Percentiles rank a stretch among this genome's conserved stretches.
phyloP scores from a whole-genome alignment of 768 basidiomycete genomes.

The Filobasidium floriforme region DNA sequence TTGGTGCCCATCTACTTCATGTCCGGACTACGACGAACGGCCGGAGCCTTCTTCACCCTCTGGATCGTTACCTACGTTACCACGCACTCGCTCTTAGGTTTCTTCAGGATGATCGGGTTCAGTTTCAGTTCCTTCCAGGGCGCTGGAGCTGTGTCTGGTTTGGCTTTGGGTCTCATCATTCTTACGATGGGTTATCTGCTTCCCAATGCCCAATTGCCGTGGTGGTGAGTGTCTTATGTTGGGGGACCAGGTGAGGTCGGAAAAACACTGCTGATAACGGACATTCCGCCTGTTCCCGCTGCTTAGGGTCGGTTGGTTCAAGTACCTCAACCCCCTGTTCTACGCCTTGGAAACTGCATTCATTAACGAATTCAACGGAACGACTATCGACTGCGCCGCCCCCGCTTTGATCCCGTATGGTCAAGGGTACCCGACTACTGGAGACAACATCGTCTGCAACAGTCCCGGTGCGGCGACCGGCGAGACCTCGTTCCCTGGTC shows the following conservation, averaged over 20 bases:
- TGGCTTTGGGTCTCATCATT: conserved; percentile 9
- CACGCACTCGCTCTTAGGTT: conserved; percentile 29
- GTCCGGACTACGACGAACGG: conserved; percentile 28
- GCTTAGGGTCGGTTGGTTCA: conserved; percentile 16
- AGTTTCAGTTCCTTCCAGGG: conserved; percentile 28
- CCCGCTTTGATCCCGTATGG: conserved; percentile 13
- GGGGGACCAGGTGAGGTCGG: neutral
- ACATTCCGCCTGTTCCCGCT: neutral
- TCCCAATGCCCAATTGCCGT: neutral
- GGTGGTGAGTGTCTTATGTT: neutral
- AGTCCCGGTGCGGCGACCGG: conserved; percentile 26
- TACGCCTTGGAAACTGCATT: conserved; percentile 30
- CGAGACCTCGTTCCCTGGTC: conserved; percentile 26
- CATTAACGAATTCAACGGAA: conserved; percentile 18
- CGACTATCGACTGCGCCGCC: conserved; percentile 11
- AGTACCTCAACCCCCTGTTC: conserved; percentile 17
- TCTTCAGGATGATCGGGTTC: conserved; percentile 32
- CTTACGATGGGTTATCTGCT: conserved; percentile 16
- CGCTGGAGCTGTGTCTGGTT: conserved; percentile 33
- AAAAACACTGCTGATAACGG: neutral
- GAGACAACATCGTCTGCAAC: conserved; percentile 10
- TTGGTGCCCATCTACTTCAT: conserved; percentile 41
- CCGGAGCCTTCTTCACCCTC: conserved; percentile 35
- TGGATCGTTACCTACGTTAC: conserved; percentile 31
- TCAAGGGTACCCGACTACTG: conserved; percentile 13